Conservation (phyloP, 331 rosid genomes). For the Acacia concinna region DNA sequence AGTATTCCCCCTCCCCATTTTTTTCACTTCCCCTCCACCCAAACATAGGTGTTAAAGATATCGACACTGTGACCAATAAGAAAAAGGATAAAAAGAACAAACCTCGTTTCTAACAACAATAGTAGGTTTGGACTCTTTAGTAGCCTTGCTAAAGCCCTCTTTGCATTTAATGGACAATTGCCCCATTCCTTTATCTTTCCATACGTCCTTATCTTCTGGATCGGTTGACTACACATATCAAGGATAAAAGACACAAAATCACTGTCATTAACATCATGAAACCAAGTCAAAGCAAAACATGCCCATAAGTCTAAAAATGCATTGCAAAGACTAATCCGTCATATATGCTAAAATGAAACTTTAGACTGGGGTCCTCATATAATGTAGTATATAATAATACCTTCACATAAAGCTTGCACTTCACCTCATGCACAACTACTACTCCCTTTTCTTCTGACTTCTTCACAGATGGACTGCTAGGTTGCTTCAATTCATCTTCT, state of each 20-base stretch:
- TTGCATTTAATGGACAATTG: constrained; percentile 87
- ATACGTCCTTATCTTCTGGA: constrained; percentile 71
- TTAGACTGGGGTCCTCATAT: constrained; percentile 9
- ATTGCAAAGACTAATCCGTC: not conserved
- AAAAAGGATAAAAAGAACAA: constrained; percentile 31
- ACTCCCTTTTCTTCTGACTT: constrained; percentile 90
- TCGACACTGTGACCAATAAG: not conserved
- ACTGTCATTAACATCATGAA: constrained; percentile 10
- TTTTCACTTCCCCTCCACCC: too few species aligned
- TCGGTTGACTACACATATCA: constrained; percentile 70
- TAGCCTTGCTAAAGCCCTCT: constrained; percentile 85
- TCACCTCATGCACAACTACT: constrained; percentile 84
- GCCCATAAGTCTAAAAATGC: constrained; percentile 9
- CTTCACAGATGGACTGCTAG: constrained; percentile 94
- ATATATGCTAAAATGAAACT: not conserved
- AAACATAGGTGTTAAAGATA: not conserved
- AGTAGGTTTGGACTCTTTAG: constrained; percentile 93
- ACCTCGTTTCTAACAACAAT: constrained; percentile 92
- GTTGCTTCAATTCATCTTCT: constrained; percentile 80
- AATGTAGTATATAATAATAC: constrained; percentile 38
- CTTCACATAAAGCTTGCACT: constrained; percentile 96
- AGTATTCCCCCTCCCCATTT: too few species aligned
- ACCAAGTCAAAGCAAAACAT: constrained; percentile 19
- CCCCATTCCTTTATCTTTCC: constrained; percentile 97
- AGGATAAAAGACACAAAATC: constrained; percentile 8